These are phyloP conservation scores for Herpetomonas tarakana DNA, from an alignment of 208 protist species.

Conservation along the genomic window DNA sequence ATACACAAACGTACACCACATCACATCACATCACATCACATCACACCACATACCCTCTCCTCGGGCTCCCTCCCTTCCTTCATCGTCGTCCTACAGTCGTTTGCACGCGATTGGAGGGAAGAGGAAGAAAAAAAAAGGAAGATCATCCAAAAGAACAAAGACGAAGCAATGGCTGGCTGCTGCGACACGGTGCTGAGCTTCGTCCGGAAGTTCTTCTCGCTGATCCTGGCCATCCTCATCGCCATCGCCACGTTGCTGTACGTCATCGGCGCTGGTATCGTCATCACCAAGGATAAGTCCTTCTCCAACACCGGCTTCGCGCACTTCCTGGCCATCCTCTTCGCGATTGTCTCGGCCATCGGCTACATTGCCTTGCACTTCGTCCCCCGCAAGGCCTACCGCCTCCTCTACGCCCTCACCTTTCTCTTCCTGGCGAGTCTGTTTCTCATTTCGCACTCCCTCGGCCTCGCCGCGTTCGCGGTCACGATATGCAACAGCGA, in stretches of 20 bases:
- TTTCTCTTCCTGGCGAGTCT: conserved; percentile 50
- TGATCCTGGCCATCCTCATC: conserved; percentile 68
- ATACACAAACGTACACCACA: too few species aligned
- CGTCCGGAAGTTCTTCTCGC: conserved; percentile 76
- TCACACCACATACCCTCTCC: too few species aligned
- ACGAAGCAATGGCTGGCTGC: background rate
- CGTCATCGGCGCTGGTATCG: conserved; percentile 43
- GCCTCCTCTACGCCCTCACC: conserved; percentile 75
- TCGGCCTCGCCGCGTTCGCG: conserved; percentile 52
- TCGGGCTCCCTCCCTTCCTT: too few species aligned
- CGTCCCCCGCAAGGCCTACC: conserved; percentile 72
- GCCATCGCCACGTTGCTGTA: conserved; percentile 60
- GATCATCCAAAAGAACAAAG: too few species aligned
- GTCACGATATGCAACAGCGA: conserved; percentile 55
- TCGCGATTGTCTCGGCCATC: conserved; percentile 44
- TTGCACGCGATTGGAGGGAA: too few species aligned
- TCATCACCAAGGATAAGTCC: conserved; percentile 49
- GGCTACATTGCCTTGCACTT: conserved; percentile 76
- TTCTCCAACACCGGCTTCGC: conserved; percentile 59
- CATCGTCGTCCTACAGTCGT: too few species aligned
- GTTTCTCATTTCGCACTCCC: conserved; percentile 61
- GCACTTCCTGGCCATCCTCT: conserved; percentile 72
- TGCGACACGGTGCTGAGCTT: conserved; percentile 37
- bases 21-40: too few species aligned
- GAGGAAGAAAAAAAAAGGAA: too few species aligned